Base-by-base conservation (phyloP, 2,329 filamentous ascomycete genomes). In the Teratosphaeria epicoccoides region DNA sequence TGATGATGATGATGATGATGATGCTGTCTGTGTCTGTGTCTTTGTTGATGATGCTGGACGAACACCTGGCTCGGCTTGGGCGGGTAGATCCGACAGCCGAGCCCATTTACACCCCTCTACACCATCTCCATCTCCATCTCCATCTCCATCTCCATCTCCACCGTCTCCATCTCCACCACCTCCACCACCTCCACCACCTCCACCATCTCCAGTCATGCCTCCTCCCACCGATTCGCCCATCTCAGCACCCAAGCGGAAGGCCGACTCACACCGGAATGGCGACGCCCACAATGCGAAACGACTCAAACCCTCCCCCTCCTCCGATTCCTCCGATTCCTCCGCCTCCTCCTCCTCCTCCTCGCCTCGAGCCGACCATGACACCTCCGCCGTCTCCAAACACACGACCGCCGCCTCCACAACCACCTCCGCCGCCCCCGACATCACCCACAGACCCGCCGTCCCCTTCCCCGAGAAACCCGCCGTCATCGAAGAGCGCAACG, bases 401-500 rank as follows among this genome's bases (percentile, higher is more conserved):
- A n/a, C n/a, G n/a, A n/a, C n/a, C n/a, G n/a, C n/a, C n/a, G 29
- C 10, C 43, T 46, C 43, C 10, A 14, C 43, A 10, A 46, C 43
- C 10, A 14, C 10, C 43, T 24, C 43, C 43, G 12, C 11, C 43
- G 23, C 10, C 11, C 43, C 11, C 43, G 43, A 10, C 11, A 11
- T 10, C 50, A 58, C 7, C 45, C 68, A 72, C 57, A 68, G 72
- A 5, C 69, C 68, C 6, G 76, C 58, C 24, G 88, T 94, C 29
- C 87, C 87, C 1, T 96, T 93, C 63, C 89, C 89, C 1, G 89
- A 95, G 70, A 96, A 94, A 83, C 87, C 88, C 5, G 91, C 90
- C 7, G 91, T 95, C 4, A 78, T 94, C 58, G 93, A 98, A 72
- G 93, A 98, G 71, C 85, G 89, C 62, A 87, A 84, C 65, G 89